Evolutionary conservation across 2,329 filamentous ascomycete genomes (phyloP), one percentile per base, ranked within the genome.

Genomic region (Fusarium sp.): DNA sequence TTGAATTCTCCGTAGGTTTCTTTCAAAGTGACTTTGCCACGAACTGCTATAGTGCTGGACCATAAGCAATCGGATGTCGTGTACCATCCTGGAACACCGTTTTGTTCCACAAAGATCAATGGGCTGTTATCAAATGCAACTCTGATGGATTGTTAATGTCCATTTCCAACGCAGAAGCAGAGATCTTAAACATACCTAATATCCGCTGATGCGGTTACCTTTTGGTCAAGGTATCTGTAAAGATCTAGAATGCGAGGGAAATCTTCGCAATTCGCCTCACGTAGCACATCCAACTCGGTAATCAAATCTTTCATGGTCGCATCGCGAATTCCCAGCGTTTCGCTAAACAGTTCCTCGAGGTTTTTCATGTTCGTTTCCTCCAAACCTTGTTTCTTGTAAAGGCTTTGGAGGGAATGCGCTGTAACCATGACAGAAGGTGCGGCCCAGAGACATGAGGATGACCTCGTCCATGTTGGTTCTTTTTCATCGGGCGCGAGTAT

Each of bases 31-130:
- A 18, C 56, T 18, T 68, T 70, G 1, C 66, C 66, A 0, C 63
- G 63, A 4, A 72, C 70, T 2, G n/a, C 3, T 6, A 58, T 56
- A 9, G 44, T 36, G 6, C 68, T 69, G 2, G 70, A 70, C 69
- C 69, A 72, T 1, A 72, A 13, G 17, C 68, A 70, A 4, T 72
- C 60, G 0, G 60, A 72, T 0, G 33, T 43, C 11, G 48, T 69
- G 40, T 60, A 58, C 66, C 70, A 72, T 4, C 38, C 38, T 18
- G 43, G 8, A 2, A 14, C 11, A 7, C 6, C 33, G 3, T 38
- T 7, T 28, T 18, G 50, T 2, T 39, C 56, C 13, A 20, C 17
- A 15, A 54, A 63, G 0, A 72, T 69, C 7, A 68, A 57, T 0
- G 51, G 44, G 2, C n/a, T n/a, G n/a, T n/a, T n/a, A n/a, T 71